Base-by-base conservation (phyloP, 2,329 filamentous ascomycete genomes). In the Karstenula rhodostoma region DNA sequence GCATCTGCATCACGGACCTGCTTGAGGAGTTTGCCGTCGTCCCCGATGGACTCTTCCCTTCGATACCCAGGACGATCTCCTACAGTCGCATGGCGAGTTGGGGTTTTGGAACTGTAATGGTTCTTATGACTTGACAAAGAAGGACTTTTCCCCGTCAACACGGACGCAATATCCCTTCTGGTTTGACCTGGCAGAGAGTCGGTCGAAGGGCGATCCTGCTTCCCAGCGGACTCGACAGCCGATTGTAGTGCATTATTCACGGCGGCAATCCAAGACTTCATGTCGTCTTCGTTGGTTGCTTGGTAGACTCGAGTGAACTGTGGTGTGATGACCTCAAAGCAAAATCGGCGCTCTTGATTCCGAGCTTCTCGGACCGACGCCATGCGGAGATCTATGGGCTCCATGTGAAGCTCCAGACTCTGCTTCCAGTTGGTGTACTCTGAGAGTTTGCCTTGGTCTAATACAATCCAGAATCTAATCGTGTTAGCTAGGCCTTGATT, bases 341-440 rank as follows among this genome's bases (percentile, higher is more conserved):
- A 98, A 78, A 99, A 99, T 5, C 95, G 88, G 27, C 95, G 87
- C 71, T 99, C 96, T 1, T 94, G 92, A 76, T 96, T 97, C 25
- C 95, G 89, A 43, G 96, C 94, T 80, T 99, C 95, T 59, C 95
- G 89, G 17, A 99, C 96, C 17, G 95, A 98, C 10, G 95, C 95
- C 88, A 98, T 95, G 37, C 95, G 91, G 48, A 99, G 83, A 77
- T 99, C 96, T 66, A 99, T 98, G 0, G 95, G 95, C 1, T 98
- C 95, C 88, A 97, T 98, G 76, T 99, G 96, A 27, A 98, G 83
- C 78, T 99, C 95, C 25, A 99, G 86, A 76, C 89, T 94, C 76
- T 99, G 93, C 79, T 99, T 99, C 95, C 95, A 99, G 77, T 99
- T 98, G 76, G 94, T 97, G 79, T 99, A 99, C 75, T 99, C 95